Base-by-base conservation (phyloP, 495 filamentous ascomycete species). In the Neurospora sp. region DNA sequence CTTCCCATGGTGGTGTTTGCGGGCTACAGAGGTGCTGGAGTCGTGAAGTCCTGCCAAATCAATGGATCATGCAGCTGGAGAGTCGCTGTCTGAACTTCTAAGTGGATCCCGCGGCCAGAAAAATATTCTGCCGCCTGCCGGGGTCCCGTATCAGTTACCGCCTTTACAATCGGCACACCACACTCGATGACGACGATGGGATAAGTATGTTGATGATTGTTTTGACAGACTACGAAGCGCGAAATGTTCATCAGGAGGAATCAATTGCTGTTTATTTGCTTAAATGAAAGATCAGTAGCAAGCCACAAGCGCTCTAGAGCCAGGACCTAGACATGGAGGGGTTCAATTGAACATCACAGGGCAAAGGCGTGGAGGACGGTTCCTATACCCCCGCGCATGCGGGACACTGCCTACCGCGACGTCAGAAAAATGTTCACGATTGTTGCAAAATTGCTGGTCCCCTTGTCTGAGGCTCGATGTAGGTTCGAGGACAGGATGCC, bases 1-100 rank as follows among this genome's bases (percentile, higher is more conserved):
- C 86, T 85, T 9, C 85, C 80, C 88, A 90, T 91, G 71, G 59
- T 85, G 71, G 41, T 38, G 71, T 59, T 72, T 27, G 20, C 27
- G 54, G 54, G 54, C 54, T 35, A 66, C 54, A 66, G 2, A 35
- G 5, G 54, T 66, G 27, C 54, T 66, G 7, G 54, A 66, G 12
- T 66, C 54, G 54, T 66, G 27, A 66, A 66, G 27, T 66, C 7
- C 12, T 27, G 54, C 54, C 54, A 35, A 62, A 62, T 35, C 54
- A 31, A 40, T 12, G 10, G 31, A 27, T 72, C 71, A 46, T 44
- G 71, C 41, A 69, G 23, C 42, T 27, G 35, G 37, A 44, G 23
- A 54, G 44, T 35, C 42, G 23, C 35, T 59, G 35, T 35, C 39
- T 41, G 71, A 69, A 69, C 54, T 66, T 66, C 54, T 9, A 27